Conservation (phyloP, 805 yeast species). For the Limtongia smithiae region DNA sequence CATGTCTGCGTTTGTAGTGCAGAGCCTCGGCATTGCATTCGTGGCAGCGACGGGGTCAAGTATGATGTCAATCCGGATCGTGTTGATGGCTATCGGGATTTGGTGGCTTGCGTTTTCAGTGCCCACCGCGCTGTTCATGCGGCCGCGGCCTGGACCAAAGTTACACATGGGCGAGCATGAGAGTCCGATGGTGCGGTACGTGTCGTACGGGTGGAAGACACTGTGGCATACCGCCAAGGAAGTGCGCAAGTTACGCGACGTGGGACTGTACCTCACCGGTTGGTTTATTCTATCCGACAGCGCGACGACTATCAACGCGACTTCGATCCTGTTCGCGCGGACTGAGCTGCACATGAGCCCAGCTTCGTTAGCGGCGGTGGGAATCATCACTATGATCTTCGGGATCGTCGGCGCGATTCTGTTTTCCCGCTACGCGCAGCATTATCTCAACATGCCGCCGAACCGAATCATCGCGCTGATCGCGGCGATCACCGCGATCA, state of each 20-base stretch:
- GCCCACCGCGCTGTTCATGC: constrained; percentile 52
- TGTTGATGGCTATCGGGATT: constrained; percentile 59
- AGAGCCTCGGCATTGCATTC: constrained; percentile 47
- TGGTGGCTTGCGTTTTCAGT: constrained; percentile 77
- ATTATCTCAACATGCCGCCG: constrained; percentile 35
- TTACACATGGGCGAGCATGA: constrained; percentile 29
- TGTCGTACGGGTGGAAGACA: constrained; percentile 61
- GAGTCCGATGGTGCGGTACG: constrained; percentile 36
- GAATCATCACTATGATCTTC: constrained; percentile 60
- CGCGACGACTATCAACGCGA: constrained; percentile 71
- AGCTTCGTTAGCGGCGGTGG: constrained; percentile 58
- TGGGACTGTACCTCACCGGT: constrained; percentile 60
- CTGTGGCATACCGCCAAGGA: constrained; percentile 53
- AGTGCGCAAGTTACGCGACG: constrained; percentile 60
- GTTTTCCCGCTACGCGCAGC: constrained; percentile 33
- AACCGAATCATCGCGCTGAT: constrained; percentile 50
- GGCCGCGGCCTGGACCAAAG: constrained; percentile 45
- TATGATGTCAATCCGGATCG: constrained; percentile 50
- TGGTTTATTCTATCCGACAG: constrained; percentile 80
- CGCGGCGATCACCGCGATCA: constrained; percentile 58
- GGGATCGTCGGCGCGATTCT: constrained; percentile 66
- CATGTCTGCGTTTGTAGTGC: constrained; percentile 64
- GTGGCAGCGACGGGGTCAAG: constrained; percentile 43
- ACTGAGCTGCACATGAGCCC: constrained; percentile 68
- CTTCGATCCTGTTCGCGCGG: constrained; percentile 73